A percentile compares a stretch with the other conserved stretches of the same genome.
These are phyloP conservation scores for Aspergillus calidoustus DNA, from an alignment of 2,329 filamentous ascomycete genomes.

Conservation along the genomic window DNA sequence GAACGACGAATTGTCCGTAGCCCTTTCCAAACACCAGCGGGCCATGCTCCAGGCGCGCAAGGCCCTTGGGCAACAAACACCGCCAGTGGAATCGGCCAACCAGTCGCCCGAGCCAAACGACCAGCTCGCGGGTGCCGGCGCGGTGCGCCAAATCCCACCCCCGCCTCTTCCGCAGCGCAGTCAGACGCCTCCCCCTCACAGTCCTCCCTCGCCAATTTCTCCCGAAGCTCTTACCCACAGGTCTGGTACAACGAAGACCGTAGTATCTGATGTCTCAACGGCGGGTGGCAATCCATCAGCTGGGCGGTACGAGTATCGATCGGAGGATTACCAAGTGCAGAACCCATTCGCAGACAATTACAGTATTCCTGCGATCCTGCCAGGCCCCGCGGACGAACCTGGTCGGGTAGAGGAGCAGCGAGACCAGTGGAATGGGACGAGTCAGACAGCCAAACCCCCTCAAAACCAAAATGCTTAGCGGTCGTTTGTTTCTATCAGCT, in stretches of 20 bases:
- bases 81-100: slow-evolving; percentile 18
- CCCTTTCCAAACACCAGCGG: slow-evolving; percentile 82
- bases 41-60: slow-evolving; percentile 67
- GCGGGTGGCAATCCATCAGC: slow-evolving; percentile 16
- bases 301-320: slow-evolving; percentile 40
- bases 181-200: slow-evolving; percentile 12
- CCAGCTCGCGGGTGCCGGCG: slow-evolving; percentile 23
- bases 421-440: slow-evolving; percentile 16
- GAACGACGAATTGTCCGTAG: slow-evolving; percentile 85
- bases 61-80: slow-evolving; percentile 23
- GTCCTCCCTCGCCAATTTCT: slow-evolving; percentile 19
- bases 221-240: slow-evolving; percentile 12
- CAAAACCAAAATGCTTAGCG: background rate
- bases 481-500: background rate
- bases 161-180: slow-evolving; percentile 23
- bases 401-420: slow-evolving; percentile 16
- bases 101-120: slow-evolving; percentile 26
- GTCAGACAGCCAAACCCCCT: slow-evolving; percentile 12
- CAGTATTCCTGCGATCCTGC: slow-evolving; percentile 23
- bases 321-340: slow-evolving; percentile 46
- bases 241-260: slow-evolving; percentile 10
- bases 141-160: slow-evolving; percentile 21
- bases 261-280: slow-evolving; percentile 8
- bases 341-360: slow-evolving; percentile 48
- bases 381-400: slow-evolving; percentile 18